phyloP scores from a whole-genome alignment of 768 basidiomycete genomes.

The Crucibulum laeve region DNA sequence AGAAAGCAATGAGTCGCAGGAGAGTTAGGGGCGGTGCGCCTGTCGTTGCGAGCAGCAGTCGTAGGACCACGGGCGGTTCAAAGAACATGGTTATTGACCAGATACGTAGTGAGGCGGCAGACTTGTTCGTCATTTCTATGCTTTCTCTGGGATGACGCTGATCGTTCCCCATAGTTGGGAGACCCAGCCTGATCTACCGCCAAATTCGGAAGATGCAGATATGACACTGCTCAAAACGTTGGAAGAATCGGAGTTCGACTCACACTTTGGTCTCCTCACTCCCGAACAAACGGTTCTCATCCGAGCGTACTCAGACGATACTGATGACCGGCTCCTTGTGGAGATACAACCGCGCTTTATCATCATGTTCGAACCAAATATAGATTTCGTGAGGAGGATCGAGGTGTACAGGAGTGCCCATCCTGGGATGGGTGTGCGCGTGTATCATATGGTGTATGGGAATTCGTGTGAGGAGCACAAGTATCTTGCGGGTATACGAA shows the following conservation, averaged over 20 bases:
- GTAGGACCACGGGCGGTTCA: constrained; percentile 9
- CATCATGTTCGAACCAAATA: constrained; percentile 92
- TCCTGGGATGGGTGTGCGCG: constrained; percentile 77
- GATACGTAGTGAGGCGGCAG: constrained; percentile 42
- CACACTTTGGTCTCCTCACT: constrained; percentile 72
- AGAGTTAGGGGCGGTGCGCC: constrained; percentile 74
- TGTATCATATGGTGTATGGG: constrained; percentile 95
- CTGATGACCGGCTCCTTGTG: constrained; percentile 82
- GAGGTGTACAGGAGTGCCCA: constrained; percentile 88
- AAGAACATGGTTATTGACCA: constrained; percentile 10
- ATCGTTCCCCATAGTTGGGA: background rate
- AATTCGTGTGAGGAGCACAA: constrained; percentile 94
- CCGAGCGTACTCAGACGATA: constrained; percentile 86
- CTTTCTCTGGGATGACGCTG: no score
- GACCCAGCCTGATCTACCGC: constrained; percentile 9
- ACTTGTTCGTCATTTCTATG: constrained; percentile 43
- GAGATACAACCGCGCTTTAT: constrained; percentile 91
- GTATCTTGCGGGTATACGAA: constrained; percentile 82
- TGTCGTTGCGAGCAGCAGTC: constrained; percentile 13
- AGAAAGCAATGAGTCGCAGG: constrained; percentile 59
- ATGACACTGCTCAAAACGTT: constrained; percentile 26
- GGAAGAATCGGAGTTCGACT: constrained; percentile 64
- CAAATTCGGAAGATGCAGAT: no score
- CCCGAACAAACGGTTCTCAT: constrained; percentile 82
- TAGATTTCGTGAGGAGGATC: constrained; percentile 87